Evolutionary conservation across 1,284 basidiomycete species (phyloP).

Genomic region (Trametes pubescens): DNA sequence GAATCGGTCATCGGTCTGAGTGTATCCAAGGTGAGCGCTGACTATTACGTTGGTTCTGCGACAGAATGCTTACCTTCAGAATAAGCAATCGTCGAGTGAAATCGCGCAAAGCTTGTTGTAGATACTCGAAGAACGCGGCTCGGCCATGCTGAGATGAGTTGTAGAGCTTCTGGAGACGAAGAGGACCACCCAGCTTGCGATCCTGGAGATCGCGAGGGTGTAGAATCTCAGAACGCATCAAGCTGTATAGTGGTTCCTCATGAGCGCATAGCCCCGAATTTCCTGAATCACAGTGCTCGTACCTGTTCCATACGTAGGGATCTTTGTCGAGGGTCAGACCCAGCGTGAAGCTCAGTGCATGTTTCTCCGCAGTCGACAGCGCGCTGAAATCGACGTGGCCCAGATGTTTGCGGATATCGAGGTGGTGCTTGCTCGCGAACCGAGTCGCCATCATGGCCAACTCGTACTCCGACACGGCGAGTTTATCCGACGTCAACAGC

Average conservation of each 20-base stretch:
- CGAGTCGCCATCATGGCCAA: constrained; percentile 57
- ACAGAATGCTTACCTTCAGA: constrained; percentile 56
- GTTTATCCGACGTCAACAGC: constrained; percentile 57
- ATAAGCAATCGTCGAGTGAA: constrained; percentile 65
- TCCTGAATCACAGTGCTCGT: too few species aligned
- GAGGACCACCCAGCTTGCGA: constrained; percentile 56
- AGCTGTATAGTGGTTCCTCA: constrained; percentile 42
- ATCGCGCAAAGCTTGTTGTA: constrained; percentile 60
- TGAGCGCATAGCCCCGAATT: not conserved
- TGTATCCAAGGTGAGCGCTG: not conserved
- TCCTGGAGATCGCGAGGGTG: constrained; percentile 57
- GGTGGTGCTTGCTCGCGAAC: constrained; percentile 52
- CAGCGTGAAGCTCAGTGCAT: constrained; percentile 53
- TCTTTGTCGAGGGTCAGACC: constrained; percentile 45
- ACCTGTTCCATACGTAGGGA: constrained; percentile 61
- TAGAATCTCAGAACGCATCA: constrained; percentile 66
- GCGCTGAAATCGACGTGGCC: constrained; percentile 63
- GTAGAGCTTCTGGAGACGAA: constrained; percentile 67
- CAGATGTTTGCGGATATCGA: constrained; percentile 56
- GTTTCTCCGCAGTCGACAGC: constrained; percentile 58
- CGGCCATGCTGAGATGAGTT: constrained; percentile 60
- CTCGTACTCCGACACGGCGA: constrained; percentile 65
- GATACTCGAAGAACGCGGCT: constrained; percentile 66
- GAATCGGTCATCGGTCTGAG: constrained; percentile 63
- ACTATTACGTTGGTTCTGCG: not conserved